Evolutionary conservation across 208 protist species (phyloP).

Genomic region (Trichomonas tenax): DNA sequence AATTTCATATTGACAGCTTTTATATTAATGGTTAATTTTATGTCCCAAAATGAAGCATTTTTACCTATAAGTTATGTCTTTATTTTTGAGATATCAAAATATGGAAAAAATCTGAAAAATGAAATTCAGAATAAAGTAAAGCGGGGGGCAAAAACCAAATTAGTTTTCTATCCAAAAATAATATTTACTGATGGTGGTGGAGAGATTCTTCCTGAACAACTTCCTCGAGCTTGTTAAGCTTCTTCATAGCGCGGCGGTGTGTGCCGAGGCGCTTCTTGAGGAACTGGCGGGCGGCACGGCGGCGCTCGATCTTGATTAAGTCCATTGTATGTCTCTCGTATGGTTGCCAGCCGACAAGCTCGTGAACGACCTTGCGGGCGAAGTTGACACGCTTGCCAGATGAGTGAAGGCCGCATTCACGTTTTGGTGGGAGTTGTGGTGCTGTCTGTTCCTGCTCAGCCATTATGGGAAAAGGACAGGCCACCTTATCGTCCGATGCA

Average conservation of each 20-base stretch:
- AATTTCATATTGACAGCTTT: too few relatives aligned
- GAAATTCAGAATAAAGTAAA: too few relatives aligned
- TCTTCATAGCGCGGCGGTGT: conserved; percentile 10
- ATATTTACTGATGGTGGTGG: not conserved
- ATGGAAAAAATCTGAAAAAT: too few relatives aligned
- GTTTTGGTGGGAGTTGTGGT: not conserved
- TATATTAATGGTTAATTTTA: too few relatives aligned
- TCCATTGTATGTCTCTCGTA: conserved; percentile 2
- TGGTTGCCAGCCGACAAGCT: not conserved
- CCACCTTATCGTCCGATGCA: not conserved
- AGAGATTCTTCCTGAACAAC: not conserved
- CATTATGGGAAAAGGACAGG: not conserved
- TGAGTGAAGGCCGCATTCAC: not conserved
- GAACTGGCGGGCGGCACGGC: not conserved
- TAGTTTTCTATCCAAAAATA: too few relatives aligned
- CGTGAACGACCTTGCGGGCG: not conserved
- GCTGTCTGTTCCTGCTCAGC: not conserved
- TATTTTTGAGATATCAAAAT: too few relatives aligned
- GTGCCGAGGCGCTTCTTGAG: conserved; percentile 16
- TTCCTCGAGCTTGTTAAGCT: not conserved
- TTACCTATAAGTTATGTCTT: too few relatives aligned
- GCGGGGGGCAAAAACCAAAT: too few relatives aligned
- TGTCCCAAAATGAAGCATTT: too few relatives aligned
- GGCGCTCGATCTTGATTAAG: not conserved
- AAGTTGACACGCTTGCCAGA: not conserved